These are phyloP conservation scores for Wallemia ichthyophaga DNA, from an alignment of 1,284 basidiomycete species.

Conservation along the genomic window DNA sequence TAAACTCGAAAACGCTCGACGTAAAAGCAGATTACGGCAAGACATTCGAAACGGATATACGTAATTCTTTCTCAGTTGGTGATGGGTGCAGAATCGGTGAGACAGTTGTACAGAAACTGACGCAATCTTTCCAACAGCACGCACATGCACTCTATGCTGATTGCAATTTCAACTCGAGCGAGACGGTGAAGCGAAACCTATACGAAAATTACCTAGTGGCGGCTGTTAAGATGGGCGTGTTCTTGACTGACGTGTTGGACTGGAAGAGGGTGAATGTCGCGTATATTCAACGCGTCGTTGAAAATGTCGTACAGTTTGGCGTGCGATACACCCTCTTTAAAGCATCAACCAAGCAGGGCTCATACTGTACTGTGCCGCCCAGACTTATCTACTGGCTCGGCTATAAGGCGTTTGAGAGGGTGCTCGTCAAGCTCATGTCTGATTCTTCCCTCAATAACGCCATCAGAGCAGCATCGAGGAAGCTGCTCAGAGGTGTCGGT, in stretches of 20 bases:
- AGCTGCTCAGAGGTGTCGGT: neutral
- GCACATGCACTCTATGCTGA: constrained; percentile 50
- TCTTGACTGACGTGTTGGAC: constrained; percentile 23
- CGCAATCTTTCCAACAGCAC: constrained; percentile 31
- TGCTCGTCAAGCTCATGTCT: neutral
- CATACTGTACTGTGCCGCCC: neutral
- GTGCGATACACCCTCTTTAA: neutral
- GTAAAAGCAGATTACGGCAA: constrained; percentile 35
- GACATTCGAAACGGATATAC: constrained; percentile 19
- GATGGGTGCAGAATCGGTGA: constrained; percentile 27
- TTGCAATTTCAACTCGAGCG: constrained; percentile 30
- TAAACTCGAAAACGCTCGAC: constrained; percentile 42
- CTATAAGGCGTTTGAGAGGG: neutral
- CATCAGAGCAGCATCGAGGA: neutral
- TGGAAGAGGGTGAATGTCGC: neutral
- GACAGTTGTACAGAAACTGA: constrained; percentile 32
- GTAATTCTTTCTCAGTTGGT: constrained; percentile 32
- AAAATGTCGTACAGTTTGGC: neutral
- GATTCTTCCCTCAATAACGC: neutral
- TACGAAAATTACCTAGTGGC: constrained; percentile 61
- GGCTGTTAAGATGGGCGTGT: constrained; percentile 65
- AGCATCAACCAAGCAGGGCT: neutral
- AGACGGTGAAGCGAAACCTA: constrained; percentile 42
- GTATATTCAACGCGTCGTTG: neutral
- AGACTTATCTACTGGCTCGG: neutral